A percentile compares a stretch with the other conserved stretches of the same genome.
These are phyloP conservation scores for Aspergillus sp. DNA, from an alignment of 2,329 filamentous ascomycete species.

Conservation along the genomic window DNA sequence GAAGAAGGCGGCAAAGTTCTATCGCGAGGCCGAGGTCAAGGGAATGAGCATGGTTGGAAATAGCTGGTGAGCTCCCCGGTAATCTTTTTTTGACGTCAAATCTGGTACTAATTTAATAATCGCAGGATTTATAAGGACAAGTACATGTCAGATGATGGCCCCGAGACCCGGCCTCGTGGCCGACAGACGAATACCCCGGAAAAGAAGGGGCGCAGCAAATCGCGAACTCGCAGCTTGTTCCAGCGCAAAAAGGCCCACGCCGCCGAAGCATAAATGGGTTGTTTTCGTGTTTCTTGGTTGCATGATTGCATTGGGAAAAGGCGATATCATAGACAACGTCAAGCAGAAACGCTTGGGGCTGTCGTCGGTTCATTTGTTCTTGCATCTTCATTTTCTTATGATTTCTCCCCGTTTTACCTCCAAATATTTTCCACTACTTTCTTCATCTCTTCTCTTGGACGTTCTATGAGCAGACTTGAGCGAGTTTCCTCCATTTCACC, in stretches of 20 bases:
- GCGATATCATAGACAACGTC: conserved; percentile 1
- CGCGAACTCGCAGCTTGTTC: conserved; percentile 72
- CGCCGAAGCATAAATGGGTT: conserved; percentile 23
- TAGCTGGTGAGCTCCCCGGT: conserved; percentile 72
- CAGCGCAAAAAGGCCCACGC: conserved; percentile 54
- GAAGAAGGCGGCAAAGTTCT: conserved; percentile 89
- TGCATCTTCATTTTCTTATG: conserved; percentile 7
- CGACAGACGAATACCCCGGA: conserved; percentile 47
- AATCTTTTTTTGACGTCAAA: not conserved
- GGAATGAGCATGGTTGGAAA: conserved; percentile 98
- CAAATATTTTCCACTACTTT: conserved; percentile 11
- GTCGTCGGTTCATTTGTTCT: conserved; percentile 14
- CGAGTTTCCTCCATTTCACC: not conserved
- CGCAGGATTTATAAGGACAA: conserved; percentile 94
- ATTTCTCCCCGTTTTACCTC: conserved; percentile 13
- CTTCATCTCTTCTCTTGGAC: conserved; percentile 5
- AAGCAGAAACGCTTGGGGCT: conserved; percentile 5
- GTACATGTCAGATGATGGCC: conserved; percentile 69
- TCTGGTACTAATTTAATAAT: not conserved
- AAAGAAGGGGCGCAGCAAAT: conserved; percentile 74
- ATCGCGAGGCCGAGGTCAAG: conserved; percentile 85
- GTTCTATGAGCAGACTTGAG: conserved; percentile 2
- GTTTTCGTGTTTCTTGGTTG: conserved; percentile 18
- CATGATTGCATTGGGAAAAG: conserved; percentile 15
- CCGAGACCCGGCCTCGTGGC: conserved; percentile 34